phyloP scores from a whole-genome alignment of 768 basidiomycete genomes.

The Phaffia tasmanica region DNA sequence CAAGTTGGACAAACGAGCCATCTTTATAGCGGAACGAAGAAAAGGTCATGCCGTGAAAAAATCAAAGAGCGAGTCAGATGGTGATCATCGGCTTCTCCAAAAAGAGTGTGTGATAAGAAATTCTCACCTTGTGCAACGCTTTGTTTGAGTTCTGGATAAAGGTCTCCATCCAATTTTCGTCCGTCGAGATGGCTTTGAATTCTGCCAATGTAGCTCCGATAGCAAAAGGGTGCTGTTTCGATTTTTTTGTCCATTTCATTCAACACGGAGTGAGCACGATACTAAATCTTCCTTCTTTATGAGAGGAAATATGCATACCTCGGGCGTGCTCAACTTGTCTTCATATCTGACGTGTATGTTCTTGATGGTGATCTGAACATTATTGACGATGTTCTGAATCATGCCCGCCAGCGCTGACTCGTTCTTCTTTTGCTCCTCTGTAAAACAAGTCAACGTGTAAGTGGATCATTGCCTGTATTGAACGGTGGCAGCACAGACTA shows the following conservation, averaged over 20 bases:
- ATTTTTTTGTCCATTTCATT: too few species aligned
- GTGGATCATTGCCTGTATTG: background rate
- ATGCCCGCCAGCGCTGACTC: conserved; percentile 74
- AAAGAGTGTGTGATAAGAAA: conserved; percentile 1
- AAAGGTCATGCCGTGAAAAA: background rate
- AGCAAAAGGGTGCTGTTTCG: conserved; percentile 75
- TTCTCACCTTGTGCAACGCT: conserved; percentile 71
- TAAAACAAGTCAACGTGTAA: conserved; percentile 14
- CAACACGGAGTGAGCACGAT: background rate
- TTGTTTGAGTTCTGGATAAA: conserved; percentile 84
- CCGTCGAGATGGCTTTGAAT: conserved; percentile 79
- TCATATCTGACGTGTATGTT: conserved; percentile 96
- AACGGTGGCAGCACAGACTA: background rate
- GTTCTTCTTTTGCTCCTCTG: conserved; percentile 52
- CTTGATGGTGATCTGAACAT: conserved; percentile 86
- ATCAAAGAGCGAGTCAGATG: background rate
- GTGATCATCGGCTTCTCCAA: background rate
- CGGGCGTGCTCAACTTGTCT: conserved; percentile 84
- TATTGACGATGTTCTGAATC: conserved; percentile 82
- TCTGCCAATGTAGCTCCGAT: conserved; percentile 76
- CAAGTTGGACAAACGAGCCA: conserved; percentile 74
- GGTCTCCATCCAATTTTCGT: conserved; percentile 73
- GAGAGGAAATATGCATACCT: conserved; percentile 46
- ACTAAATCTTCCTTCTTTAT: background rate
- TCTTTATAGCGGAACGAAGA: conserved; percentile 39